These are phyloP conservation scores for Tylopilus sp. DNA, from an alignment of 1,284 basidiomycete genomes.

Conservation along the genomic window DNA sequence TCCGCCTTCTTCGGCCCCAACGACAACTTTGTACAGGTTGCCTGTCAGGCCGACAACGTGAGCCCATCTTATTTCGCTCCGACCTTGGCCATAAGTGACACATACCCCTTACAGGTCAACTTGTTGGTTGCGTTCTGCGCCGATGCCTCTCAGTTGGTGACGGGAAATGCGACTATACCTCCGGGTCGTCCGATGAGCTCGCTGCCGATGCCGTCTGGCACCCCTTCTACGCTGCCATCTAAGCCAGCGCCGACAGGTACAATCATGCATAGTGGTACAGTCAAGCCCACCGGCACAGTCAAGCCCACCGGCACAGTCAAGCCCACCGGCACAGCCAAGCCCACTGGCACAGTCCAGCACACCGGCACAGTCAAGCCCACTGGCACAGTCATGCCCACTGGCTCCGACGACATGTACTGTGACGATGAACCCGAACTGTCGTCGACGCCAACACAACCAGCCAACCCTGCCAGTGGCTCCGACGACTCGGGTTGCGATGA, in stretches of 20 bases:
- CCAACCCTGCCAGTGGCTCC: not conserved
- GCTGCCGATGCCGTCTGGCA: not conserved
- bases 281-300: too few species aligned
- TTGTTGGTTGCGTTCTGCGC: slow-evolving; percentile 28
- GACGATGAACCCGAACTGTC: not conserved
- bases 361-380: too few species aligned
- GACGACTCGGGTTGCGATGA: not conserved
- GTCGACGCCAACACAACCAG: not conserved
- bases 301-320: too few species aligned
- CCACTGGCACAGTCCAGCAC: too few species aligned
- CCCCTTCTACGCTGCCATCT: not conserved
- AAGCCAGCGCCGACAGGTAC: not conserved
- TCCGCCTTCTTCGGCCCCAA: slow-evolving; percentile 39
- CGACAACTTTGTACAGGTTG: slow-evolving; percentile 41
- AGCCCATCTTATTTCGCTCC: too few species aligned
- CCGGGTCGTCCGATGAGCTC: not conserved
- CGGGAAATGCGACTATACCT: too few species aligned
- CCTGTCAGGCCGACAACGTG: slow-evolving; percentile 32
- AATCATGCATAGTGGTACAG: too few species aligned
- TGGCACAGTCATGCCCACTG: not conserved
- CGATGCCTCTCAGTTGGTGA: slow-evolving; percentile 21
- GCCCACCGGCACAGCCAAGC: too few species aligned
- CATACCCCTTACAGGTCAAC: slow-evolving; percentile 18
- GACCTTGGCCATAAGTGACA: not conserved
- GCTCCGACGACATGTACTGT: not conserved